Evolutionary conservation across 495 filamentous ascomycete genomes (phyloP).

Genomic region (Podospora australis): DNA sequence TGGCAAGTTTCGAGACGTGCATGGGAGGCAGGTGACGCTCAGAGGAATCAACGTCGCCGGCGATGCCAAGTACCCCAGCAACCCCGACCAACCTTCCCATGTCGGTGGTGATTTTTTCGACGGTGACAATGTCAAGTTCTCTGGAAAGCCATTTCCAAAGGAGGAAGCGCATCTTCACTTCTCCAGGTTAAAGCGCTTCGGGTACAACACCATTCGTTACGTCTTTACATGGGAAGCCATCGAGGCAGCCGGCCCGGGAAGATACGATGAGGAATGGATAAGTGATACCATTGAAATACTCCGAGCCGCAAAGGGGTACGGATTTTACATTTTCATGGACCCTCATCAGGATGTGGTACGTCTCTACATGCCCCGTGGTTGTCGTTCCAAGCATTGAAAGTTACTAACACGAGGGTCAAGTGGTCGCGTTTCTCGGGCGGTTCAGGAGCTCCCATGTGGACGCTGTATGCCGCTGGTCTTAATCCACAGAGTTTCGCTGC

Average conservation of each 20-base stretch:
- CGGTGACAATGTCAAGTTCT: constrained; percentile 85
- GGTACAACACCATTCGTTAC: constrained; percentile 94
- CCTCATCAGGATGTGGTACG: constrained; percentile 92
- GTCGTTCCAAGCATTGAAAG: no score
- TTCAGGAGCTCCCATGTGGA: constrained; percentile 97
- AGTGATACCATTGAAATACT: constrained; percentile 80
- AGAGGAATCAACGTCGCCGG: constrained; percentile 61
- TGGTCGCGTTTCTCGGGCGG: constrained; percentile 94
- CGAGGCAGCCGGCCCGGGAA: constrained; percentile 86
- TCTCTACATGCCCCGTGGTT: no score
- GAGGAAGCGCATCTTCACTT: constrained; percentile 85
- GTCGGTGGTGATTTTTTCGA: constrained; percentile 78
- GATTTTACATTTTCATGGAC: constrained; percentile 96
- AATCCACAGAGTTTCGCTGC: constrained; percentile 77
- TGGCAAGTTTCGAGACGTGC: constrained; percentile 60
- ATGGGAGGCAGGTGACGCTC: constrained; percentile 51
- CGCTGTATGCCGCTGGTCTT: constrained; percentile 85
- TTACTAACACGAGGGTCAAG: no score
- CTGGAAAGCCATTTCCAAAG: constrained; percentile 72
- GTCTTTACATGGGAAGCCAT: constrained; percentile 99
- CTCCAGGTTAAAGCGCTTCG: constrained; percentile 74
- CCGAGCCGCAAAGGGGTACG: constrained; percentile 77
- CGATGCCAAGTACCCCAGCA: constrained; percentile 62
- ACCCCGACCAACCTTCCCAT: constrained; percentile 76
- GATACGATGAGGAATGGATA: constrained; percentile 92